Percentiles rank a stretch among this genome's conserved stretches.
These are phyloP conservation scores for Erigeron philadelphicus DNA, from an alignment of 140 eudicot genomes.

Conservation along the genomic window DNA sequence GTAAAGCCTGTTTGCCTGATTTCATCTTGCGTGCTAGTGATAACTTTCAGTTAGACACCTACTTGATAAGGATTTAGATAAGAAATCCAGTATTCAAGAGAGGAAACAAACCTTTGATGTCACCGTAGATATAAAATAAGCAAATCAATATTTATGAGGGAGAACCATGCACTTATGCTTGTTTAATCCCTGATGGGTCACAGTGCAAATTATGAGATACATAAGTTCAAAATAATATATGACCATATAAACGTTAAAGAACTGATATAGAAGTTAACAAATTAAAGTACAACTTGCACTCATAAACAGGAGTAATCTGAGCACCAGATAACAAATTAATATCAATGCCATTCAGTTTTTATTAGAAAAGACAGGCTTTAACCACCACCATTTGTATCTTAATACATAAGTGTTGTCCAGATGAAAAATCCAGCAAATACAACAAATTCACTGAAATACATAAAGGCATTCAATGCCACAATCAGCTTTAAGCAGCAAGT, in stretches of 20 bases:
- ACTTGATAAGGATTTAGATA: slow-evolving; percentile 27
- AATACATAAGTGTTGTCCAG: slow-evolving; percentile 27
- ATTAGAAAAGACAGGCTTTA: slow-evolving; percentile 11
- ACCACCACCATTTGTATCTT: slow-evolving; percentile 21
- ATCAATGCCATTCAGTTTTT: slow-evolving; percentile 6
- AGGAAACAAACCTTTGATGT: slow-evolving; percentile 8
- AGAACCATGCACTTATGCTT: slow-evolving; percentile 2
- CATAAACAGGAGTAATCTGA: neutral
- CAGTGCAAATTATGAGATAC: neutral
- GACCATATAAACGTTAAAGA: slow-evolving; percentile 5
- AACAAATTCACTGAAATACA: slow-evolving; percentile 20
- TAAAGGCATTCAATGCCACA: slow-evolving; percentile 16
- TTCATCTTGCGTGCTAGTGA: slow-evolving; percentile 34
- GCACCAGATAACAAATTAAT: slow-evolving; percentile 3
- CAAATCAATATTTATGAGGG: neutral
- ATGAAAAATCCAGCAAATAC: slow-evolving; percentile 21
- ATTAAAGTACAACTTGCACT: neutral
- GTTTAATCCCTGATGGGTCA: slow-evolving; percentile 1
- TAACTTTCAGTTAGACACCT: slow-evolving; percentile 29
- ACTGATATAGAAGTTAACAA: neutral
- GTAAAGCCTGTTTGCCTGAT: slow-evolving; percentile 25
- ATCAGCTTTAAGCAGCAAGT: slow-evolving; percentile 1
- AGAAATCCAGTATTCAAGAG: neutral
- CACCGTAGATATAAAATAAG: slow-evolving; percentile 13
- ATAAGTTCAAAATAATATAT: neutral